Percentiles rank a stretch among this genome's conserved stretches.
Conservation (phyloP, 108 stramenopile genomes). For the Cylindrotheca closterium region DNA sequence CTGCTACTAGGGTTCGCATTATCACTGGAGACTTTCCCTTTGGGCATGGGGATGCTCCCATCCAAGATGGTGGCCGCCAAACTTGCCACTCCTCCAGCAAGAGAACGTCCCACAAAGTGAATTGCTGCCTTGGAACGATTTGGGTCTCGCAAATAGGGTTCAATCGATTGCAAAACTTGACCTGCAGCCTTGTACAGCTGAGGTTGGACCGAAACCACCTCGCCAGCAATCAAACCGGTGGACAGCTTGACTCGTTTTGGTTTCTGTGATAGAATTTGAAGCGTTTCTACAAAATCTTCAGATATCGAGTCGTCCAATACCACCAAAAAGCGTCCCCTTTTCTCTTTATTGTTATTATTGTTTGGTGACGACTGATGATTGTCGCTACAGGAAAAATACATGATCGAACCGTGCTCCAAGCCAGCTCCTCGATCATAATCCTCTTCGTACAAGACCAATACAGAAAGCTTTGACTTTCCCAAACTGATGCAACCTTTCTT, state of each 20-base stretch:
- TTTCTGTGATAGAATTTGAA: conserved; percentile 17
- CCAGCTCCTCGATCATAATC: conserved; percentile 73
- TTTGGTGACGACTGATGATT: background rate
- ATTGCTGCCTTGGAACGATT: conserved; percentile 53
- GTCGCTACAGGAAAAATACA: conserved; percentile 3
- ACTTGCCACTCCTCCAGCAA: conserved; percentile 73
- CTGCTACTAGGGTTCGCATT: conserved; percentile 8
- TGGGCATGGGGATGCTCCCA: conserved; percentile 64
- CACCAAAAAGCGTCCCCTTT: conserved; percentile 57
- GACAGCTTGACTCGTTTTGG: conserved; percentile 32
- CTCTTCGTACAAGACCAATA: conserved; percentile 73
- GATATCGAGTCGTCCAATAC: conserved; percentile 39
- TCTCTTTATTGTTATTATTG: conserved; percentile 6
- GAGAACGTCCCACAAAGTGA: conserved; percentile 80
- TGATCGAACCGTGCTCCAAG: conserved; percentile 63
- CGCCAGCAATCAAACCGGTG: conserved; percentile 40
- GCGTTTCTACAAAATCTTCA: conserved; percentile 11
- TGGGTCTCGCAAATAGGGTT: conserved; percentile 31
- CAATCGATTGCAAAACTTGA: conserved; percentile 35
- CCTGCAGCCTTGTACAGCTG: conserved; percentile 62
- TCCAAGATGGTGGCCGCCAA: conserved; percentile 74
- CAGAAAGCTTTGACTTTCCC: conserved; percentile 30
- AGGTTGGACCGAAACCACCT: conserved; percentile 65
- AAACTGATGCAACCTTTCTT: background rate
- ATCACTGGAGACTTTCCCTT: conserved; percentile 1